phyloP scores from a whole-genome alignment of 2,329 filamentous ascomycete species.

The Cytospora leucostoma region DNA sequence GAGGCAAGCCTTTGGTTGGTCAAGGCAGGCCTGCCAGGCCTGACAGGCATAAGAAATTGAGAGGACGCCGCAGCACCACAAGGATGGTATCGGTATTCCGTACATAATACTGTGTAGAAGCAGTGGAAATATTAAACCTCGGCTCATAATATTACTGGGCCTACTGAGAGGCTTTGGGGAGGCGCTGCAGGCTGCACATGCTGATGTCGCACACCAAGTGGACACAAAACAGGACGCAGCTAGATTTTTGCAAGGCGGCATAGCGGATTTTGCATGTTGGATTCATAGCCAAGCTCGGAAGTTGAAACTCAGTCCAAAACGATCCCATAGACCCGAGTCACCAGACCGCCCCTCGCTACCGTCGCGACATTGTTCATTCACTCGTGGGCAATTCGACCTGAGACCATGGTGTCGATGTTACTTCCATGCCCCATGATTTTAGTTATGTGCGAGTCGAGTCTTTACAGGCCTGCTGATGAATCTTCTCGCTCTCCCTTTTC shows the following conservation, averaged over 20 bases:
- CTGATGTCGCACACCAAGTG: slow-evolving; percentile 20
- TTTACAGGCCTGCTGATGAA: background rate
- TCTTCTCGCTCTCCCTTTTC: slow-evolving; percentile 5
- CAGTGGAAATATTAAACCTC: slow-evolving; percentile 11
- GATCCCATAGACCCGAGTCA: slow-evolving; percentile 13
- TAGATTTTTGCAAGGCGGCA: slow-evolving; percentile 13
- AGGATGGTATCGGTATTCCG: background rate
- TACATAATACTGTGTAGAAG: slow-evolving; percentile 2
- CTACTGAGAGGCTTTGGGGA: slow-evolving; percentile 17
- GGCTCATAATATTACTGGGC: slow-evolving; percentile 12
- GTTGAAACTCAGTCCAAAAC: slow-evolving; percentile 25
- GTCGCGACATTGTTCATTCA: slow-evolving; percentile 9
- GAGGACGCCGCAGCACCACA: background rate
- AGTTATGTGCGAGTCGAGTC: background rate
- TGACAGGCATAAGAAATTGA: background rate
- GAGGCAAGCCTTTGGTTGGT: background rate
- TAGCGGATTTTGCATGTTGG: slow-evolving; percentile 12
- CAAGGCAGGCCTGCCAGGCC: background rate
- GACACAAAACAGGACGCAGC: slow-evolving; percentile 12
- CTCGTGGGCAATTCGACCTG: background rate
- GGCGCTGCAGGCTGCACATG: slow-evolving; percentile 20
- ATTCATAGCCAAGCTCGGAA: slow-evolving; percentile 15
- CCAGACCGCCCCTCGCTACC: slow-evolving; percentile 12
- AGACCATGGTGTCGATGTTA: background rate
- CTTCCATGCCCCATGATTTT: no score